These are phyloP conservation scores for Anaeromyces robustus DNA, from an alignment of 192 early-diverging fungal genomes.

Conservation along the genomic window DNA sequence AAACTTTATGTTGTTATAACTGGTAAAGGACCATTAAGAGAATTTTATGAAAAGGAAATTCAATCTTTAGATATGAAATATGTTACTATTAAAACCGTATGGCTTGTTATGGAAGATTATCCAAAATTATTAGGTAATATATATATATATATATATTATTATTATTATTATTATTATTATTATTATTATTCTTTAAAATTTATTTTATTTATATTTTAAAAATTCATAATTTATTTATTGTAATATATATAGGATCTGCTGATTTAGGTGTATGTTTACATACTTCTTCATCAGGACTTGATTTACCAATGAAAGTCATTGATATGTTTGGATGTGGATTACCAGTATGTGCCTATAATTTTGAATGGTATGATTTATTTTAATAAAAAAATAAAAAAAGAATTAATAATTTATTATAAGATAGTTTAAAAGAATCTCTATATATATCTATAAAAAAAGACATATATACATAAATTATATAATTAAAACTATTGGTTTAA, in stretches of 20 bases:
- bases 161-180: background rate
- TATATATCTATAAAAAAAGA: no score
- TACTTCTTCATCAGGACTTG: constrained; percentile 84
- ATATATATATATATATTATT: background rate
- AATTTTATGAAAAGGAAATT: constrained; percentile 38
- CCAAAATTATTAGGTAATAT: constrained; percentile 56
- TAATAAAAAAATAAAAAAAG: background rate
- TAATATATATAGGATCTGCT: constrained; percentile 44
- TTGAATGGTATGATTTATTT: constrained; percentile 21
- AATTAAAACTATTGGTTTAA: no score
- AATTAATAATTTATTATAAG: no score
- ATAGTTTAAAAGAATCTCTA: no score
- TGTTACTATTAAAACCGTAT: constrained; percentile 58
- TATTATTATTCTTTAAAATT: no score
- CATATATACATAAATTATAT: no score
- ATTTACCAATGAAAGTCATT: constrained; percentile 96
- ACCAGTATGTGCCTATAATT: constrained; percentile 65
- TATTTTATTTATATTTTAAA: no score
- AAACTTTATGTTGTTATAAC: constrained; percentile 72
- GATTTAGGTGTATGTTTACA: constrained; percentile 89
- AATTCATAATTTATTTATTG: no score
- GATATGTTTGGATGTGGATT: constrained; percentile 96
- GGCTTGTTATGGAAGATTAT: constrained; percentile 71
- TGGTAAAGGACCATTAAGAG: constrained; percentile 74
- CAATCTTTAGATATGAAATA: constrained; percentile 20